Evolutionary conservation across 345 rosid genomes (phyloP).

Genomic region (Citrus hindsii): DNA sequence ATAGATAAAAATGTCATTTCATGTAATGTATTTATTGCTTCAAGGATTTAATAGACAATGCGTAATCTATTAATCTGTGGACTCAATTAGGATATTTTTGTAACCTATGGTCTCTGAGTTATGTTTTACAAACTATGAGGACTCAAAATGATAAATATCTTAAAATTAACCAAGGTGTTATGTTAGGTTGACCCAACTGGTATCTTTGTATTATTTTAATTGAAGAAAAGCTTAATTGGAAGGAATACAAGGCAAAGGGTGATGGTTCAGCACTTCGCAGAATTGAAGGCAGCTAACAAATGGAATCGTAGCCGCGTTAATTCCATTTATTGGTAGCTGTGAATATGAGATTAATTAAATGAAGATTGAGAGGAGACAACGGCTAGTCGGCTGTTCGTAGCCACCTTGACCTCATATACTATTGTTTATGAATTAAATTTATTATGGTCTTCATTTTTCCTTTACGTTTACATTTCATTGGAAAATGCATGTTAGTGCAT

Average conservation of each 20-base stretch:
- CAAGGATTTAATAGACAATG: too few relatives aligned
- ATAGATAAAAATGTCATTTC: too few relatives aligned
- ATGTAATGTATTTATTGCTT: too few relatives aligned
- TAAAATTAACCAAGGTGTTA: background rate
- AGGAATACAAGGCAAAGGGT: background rate
- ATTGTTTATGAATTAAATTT: background rate
- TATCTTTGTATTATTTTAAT: background rate
- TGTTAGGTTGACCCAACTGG: constrained; percentile 29
- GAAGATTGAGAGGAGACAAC: background rate
- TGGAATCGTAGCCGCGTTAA: background rate
- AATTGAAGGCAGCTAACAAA: constrained; percentile 4
- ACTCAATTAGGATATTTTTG: too few relatives aligned
- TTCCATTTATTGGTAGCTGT: background rate
- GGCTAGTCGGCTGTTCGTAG: background rate
- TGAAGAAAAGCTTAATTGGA: background rate
- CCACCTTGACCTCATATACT: background rate
- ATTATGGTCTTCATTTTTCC: background rate
- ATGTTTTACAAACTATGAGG: too few relatives aligned
- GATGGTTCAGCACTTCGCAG: background rate
- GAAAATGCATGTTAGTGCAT: background rate
- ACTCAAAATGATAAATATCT: too few relatives aligned
- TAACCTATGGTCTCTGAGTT: too few relatives aligned
- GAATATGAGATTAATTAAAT: background rate
- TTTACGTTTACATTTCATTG: background rate
- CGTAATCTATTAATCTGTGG: too few relatives aligned